Conservation (phyloP, 2,329 filamentous ascomycete species). For the Talaromyces amestolkiae region DNA sequence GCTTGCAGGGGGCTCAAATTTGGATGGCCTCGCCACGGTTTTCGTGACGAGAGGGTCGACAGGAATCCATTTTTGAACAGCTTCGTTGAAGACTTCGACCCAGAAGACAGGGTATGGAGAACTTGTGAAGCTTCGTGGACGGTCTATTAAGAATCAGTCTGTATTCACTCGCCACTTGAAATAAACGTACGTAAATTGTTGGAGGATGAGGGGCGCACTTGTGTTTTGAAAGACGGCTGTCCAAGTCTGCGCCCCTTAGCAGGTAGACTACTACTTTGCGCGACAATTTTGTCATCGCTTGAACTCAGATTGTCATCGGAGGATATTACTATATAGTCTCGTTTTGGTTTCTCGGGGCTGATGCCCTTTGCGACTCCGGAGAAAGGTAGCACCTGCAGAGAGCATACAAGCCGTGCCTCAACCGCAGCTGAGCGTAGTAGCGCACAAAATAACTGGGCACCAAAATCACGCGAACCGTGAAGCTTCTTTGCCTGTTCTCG, state of each 20-base stretch:
- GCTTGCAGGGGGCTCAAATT: constrained; percentile 77
- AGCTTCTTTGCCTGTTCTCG: constrained; percentile 64
- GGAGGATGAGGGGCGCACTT: constrained; percentile 21
- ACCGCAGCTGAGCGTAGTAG: constrained; percentile 80
- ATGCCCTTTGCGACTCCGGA: constrained; percentile 47
- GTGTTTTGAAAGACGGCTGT: constrained; percentile 35
- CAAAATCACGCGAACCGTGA: constrained; percentile 81
- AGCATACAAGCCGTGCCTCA: constrained; percentile 80
- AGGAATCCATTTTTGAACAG: constrained; percentile 86
- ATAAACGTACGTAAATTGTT: constrained; percentile 25
- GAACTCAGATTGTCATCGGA: constrained; percentile 35
- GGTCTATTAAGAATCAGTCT: constrained; percentile 20
- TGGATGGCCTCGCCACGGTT: constrained; percentile 70
- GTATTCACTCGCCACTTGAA: neutral
- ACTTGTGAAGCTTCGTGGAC: constrained; percentile 17
- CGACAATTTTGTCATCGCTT: constrained; percentile 27
- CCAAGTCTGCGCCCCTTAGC: constrained; percentile 34
- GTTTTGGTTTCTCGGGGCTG: constrained; percentile 42
- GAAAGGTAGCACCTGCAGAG: constrained; percentile 78
- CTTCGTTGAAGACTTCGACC: constrained; percentile 86
- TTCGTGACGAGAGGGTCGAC: constrained; percentile 81
- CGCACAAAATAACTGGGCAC: constrained; percentile 86
- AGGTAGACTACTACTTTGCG: constrained; percentile 18
- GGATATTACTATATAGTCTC: constrained; percentile 38
- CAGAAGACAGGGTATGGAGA: constrained; percentile 84